A percentile compares a stretch with the other conserved stretches of the same genome.
Conservation (phyloP, 495 filamentous ascomycete genomes). For the Penicillium taxi region DNA sequence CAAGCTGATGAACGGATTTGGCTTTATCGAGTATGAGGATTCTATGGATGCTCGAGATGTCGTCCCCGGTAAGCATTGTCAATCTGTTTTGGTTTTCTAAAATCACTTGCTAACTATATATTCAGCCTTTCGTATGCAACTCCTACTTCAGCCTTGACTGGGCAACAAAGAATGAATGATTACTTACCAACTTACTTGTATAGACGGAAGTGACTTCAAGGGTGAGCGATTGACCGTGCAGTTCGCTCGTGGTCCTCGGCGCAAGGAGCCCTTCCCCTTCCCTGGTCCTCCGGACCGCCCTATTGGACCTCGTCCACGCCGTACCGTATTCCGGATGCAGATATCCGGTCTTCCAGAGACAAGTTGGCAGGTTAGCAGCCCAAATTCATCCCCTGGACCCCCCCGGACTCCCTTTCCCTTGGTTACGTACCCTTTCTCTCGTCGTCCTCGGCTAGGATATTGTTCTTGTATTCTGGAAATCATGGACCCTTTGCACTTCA, state of each 20-base stretch:
- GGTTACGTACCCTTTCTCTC: slow-evolving; percentile 9
- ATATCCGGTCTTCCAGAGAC: slow-evolving; percentile 98
- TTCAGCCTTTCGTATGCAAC: slow-evolving; percentile 48
- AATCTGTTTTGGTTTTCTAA: too few species aligned
- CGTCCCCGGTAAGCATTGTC: slow-evolving; percentile 68
- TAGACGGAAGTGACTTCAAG: slow-evolving; percentile 97
- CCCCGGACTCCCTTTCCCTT: slow-evolving; percentile 18
- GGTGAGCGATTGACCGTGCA: slow-evolving; percentile 94
- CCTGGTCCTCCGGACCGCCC: slow-evolving; percentile 57
- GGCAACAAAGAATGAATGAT: too few species aligned
- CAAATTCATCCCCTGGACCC: slow-evolving; percentile 45
- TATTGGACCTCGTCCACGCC: slow-evolving; percentile 75
- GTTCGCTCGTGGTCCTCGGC: slow-evolving; percentile 90
- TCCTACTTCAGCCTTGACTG: too few species aligned
- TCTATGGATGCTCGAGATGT: slow-evolving; percentile 94
- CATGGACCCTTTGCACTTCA: slow-evolving; percentile 5
- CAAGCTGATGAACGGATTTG: slow-evolving; percentile 99
- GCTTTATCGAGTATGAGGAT: slow-evolving; percentile 99
- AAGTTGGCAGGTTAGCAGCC: slow-evolving; percentile 99
- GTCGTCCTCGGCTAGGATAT: slow-evolving; percentile 9
- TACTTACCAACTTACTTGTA: too few species aligned
- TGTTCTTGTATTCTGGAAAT: slow-evolving; percentile 9
- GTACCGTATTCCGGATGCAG: slow-evolving; percentile 92
- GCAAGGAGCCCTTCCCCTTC: slow-evolving; percentile 65
- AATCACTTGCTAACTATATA: too few species aligned